Evolutionary conservation across 176 grass and related monocot genomes (phyloP), one percentile per base, ranked within the genome.

Genomic region (Elaeis guineensis): DNA sequence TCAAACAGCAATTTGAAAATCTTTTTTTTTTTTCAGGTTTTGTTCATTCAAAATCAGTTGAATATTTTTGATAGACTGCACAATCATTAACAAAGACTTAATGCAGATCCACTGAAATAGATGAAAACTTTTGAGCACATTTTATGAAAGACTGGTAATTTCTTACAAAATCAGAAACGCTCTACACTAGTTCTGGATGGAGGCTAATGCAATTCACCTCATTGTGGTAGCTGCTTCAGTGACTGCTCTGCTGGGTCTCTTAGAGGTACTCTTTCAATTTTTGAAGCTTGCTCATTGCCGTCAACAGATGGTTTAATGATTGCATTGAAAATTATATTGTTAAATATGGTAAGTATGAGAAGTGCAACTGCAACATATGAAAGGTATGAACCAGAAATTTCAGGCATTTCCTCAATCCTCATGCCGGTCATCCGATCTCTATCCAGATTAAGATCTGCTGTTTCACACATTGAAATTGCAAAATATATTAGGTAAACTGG

Each of bases 241-340:
- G 14, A 64, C 12, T 22, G 16, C 21, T 80, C 77, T 25, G 61
- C 23, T 23, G 72, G 87, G 56, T 97, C 61, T 25, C 68, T 59
- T 12, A 97, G 59, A 61, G 92, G 84, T 20, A 73, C 52, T 66
- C 93, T 83, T 68, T 89, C 39, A 8, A 81, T 50, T 49, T 73
- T 66, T 5, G 59, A 61, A 9, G 77, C 49, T 5, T 76, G 74
- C 53, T 98, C 79, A 8, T 70, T 67, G 30, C 87, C 81, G 57
- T 98, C 87, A 4, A 89, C 75, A 0, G 93, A 86, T 60, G 93
- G 87, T 30, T 89, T 97, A 56, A 90, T 63, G 66, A 78, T 78
- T 49, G 82, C 11, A 57, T 82, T 79, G 63, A 92, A 97, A 55
- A 97, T 69, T 22, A 97, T 67, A 70, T 89, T 97, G 76, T 80